Evolutionary conservation across 106 monocot species (phyloP), one percentile per base, ranked within the genome.

Genomic region (Xerophyta viscosa): DNA sequence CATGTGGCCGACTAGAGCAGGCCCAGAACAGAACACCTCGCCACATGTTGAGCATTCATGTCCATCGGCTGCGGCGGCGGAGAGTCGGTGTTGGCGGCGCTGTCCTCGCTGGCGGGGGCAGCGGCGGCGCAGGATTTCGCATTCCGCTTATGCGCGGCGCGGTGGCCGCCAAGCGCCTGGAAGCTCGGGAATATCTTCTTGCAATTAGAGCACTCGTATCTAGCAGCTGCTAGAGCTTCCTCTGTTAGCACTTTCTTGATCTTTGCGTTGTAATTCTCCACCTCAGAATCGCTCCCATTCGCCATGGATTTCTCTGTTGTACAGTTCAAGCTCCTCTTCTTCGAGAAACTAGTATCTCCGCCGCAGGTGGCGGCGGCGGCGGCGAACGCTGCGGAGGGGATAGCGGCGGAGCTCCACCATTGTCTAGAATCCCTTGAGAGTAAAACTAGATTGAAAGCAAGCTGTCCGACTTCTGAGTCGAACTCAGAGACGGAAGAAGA

Each of bases 371-470:
- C 56, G 48, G 25, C 50, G 50, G 12, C 22, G 44, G 29, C 15
- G 18, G 36, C 0, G 61, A 66, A n/a, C 45, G 51, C 65, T 55
- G 59, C 58, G 21, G 53, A 61, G 1, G 33, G 31, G 17, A 36
- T 48, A 20, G 19, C 30, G 24, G 44, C 11, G 30, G 46, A 26
- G 6, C 4, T 17, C 2, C 13, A 15, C 54, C 52, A 45, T 49
- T 29, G 10, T 0, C 68, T 26, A 19, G 25, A 20, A 42, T 71
- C 87, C 14, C 77, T 55, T 8, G 82, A 75, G 24, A 87, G 81
- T 74, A 82, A 67, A 61, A 87, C 57, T 28, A 87, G 77, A 19
- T 24, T 66, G 20, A 75, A 15, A 6, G 81, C 87, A 0, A 45
- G 76, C 6, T 78, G 71, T 46, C 73, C 76, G 46, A 64, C 63